phyloP scores from a whole-genome alignment of 2,329 filamentous ascomycete genomes.

The Curvularia sp. region DNA sequence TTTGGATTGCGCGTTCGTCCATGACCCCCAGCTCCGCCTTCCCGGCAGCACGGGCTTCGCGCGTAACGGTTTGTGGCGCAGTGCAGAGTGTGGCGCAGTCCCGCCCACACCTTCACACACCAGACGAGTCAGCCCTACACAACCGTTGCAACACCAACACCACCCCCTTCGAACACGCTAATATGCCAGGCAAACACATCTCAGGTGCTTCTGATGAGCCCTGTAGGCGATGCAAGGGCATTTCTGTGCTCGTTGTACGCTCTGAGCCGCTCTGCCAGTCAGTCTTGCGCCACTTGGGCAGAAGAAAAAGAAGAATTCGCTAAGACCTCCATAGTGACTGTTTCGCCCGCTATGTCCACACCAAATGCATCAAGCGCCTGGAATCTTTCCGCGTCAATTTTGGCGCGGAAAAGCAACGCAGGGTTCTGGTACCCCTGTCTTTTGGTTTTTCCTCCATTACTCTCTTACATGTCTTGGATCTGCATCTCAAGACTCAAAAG shows the following conservation, averaged over 20 bases:
- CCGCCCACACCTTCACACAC: conserved; percentile 4
- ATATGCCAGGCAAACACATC: conserved; percentile 46
- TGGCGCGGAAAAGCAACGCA: conserved; percentile 55
- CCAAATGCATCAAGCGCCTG: conserved; percentile 81
- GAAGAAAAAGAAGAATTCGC: conserved; percentile 13
- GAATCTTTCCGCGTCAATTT: conserved; percentile 66
- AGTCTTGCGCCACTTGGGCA: conserved; percentile 27
- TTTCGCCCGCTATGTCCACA: conserved; percentile 77
- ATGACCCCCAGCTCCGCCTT: conserved; percentile 20
- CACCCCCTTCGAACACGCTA: conserved; percentile 14
- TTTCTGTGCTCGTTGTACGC: conserved; percentile 62
- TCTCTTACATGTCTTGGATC: conserved; percentile 76
- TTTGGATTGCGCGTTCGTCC: conserved; percentile 32
- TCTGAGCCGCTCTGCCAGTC: conserved; percentile 67
- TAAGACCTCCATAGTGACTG: conserved; percentile 64
- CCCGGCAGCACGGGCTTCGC: conserved; percentile 25
- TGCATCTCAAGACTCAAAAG: conserved; percentile 70
- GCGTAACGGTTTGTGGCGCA: conserved; percentile 22
- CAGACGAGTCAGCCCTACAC: conserved; percentile 19
- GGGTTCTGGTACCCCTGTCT: conserved; percentile 79
- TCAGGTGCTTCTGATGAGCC: conserved; percentile 31
- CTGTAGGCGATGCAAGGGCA: conserved; percentile 65
- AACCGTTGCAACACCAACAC: conserved; percentile 10
- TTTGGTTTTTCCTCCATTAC: conserved; percentile 81
- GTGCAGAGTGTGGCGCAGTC: conserved; percentile 28